Evolutionary conservation across 139 green algal species (phyloP), one percentile per base, ranked within the genome.

Genomic region (Chlamydomonas applanata): DNA sequence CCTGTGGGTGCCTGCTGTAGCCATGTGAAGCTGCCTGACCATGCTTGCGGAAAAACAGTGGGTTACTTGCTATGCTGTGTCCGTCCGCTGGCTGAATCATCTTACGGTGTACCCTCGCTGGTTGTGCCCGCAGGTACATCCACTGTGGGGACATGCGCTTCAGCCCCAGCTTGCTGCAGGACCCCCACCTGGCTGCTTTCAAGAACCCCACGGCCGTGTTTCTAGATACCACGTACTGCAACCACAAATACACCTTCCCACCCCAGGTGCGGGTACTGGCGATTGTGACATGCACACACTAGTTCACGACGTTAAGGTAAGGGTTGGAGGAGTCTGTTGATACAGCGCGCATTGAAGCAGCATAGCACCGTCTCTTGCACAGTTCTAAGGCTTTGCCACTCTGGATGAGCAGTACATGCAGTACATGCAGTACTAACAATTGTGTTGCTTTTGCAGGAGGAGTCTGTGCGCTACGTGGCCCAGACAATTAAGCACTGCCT

Each of bases 151-250:
- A 96, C 75, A 92, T 96, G 82, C 82, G 91, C 7, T 94, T 85
- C 79, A 24, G 29, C 19, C 33, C 74, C 0, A 16, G 53, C 32
- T 77, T 95, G 77, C 57, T 82, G 62, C n/a, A 67, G 19, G 75
- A 87, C 46, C 70, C 79, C 0, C 79, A 87, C 33, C 71, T 97
- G 70, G 35, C 60, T 27, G 22, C 27, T 0, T 91, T 88, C 65
- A 76, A 66, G 24, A 80, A 85, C 30, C 76, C 57, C 24, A 83
- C 86, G 33, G 87, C 75, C 0, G 62, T 97, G 24, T 94, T 89
- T 68, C 82, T 97, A 68, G 93, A 97, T 81, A 97, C 93, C 20
- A 97, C 93, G 0, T 97, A 96, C 82, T 90, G 78, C 82, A 83
- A 92, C 33, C 83, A 83, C 0, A 81, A 77, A 35, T 83, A 93